phyloP scores from a whole-genome alignment of 2,329 filamentous ascomycete genomes.

The Nothophaeocryptopus gaeumannii region DNA sequence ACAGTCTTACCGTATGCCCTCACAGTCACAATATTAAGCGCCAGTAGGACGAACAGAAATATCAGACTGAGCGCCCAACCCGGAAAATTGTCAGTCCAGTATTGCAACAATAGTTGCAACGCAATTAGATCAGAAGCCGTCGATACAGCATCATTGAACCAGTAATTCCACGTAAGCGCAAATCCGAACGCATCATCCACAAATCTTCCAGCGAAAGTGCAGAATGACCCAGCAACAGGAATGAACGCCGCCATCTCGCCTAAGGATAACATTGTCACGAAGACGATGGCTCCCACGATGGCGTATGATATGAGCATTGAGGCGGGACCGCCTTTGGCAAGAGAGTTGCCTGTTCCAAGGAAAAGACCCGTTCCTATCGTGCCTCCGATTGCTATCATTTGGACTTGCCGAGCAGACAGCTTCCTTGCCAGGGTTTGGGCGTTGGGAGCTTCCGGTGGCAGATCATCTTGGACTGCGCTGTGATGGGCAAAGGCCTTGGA shows the following conservation, averaged over 20 bases:
- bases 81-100: constrained; percentile 62
- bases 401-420: constrained; percentile 55
- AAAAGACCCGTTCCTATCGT: constrained; percentile 52
- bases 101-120: constrained; percentile 57
- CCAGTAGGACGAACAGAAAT: constrained; percentile 57
- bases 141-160: constrained; percentile 64
- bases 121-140: constrained; percentile 61
- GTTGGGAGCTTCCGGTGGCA: constrained; percentile 9
- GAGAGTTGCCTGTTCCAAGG: constrained; percentile 57
- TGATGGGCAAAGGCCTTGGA: not conserved
- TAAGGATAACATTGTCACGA: constrained; percentile 74
- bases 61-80: constrained; percentile 63
- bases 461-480: constrained; percentile 4
- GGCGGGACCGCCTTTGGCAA: constrained; percentile 54
- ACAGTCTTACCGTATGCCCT: constrained; percentile 46
- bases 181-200: constrained; percentile 74
- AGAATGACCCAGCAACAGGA: constrained; percentile 71
- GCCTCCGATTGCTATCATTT: constrained; percentile 69
- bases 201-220: constrained; percentile 60
- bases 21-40: constrained; percentile 53
- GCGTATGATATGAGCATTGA: constrained; percentile 70
- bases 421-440: constrained; percentile 47
- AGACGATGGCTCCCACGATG: constrained; percentile 68
- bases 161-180: constrained; percentile 62
- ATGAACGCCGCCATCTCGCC: constrained; percentile 84